Evolutionary conservation across 345 rosid species (phyloP).

Genomic region (Syzygium aromaticum): DNA sequence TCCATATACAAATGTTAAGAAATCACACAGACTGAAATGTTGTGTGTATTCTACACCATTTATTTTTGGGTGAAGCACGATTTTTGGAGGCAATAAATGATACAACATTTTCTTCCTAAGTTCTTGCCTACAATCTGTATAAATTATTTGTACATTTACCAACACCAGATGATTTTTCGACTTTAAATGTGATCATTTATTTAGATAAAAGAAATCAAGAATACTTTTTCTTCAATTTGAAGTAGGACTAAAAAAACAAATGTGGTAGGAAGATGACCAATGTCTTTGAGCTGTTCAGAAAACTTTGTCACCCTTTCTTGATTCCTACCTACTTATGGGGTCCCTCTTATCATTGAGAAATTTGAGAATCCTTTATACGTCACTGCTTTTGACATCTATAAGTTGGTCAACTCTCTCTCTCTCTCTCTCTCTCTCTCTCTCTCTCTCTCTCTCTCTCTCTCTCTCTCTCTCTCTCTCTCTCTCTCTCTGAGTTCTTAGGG

Average conservation of each 20-base stretch:
- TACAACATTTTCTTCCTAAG: neutral
- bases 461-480: neutral
- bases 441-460: neutral
- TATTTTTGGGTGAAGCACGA: neutral
- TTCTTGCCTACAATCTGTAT: neutral
- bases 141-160: neutral
- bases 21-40: neutral
- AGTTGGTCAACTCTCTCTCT: constrained; percentile 27
- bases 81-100: neutral
- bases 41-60: neutral
- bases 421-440: neutral
- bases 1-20: neutral
- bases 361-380: constrained; percentile 18
- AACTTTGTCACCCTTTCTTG: constrained; percentile 1
- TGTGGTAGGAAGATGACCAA: neutral
- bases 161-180: neutral
- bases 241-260: neutral
- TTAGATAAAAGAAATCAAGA: neutral
- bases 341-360: constrained; percentile 36
- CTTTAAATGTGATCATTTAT: neutral
- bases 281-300: neutral
- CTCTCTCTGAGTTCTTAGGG: neutral
- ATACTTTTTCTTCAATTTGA: neutral
- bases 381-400: constrained; percentile 20
- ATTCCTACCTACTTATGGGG: constrained; percentile 28